Evolutionary conservation across 169 alveolate species (phyloP), one percentile per base, ranked within the genome.

Genomic region (Plasmodium cynomolgi): DNA sequence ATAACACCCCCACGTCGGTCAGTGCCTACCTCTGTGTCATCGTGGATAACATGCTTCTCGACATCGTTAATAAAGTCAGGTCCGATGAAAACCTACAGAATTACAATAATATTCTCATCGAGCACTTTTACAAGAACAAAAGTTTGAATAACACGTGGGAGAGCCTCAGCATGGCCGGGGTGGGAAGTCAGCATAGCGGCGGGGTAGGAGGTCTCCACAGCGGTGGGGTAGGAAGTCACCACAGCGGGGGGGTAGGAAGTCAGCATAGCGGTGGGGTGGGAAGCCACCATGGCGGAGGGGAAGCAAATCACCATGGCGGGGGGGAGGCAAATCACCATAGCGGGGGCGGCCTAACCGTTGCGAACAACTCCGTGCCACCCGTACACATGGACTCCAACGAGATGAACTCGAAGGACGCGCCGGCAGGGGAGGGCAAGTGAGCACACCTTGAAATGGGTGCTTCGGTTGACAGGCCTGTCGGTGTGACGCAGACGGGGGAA

Each of bases 1-100:
- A 90, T 90, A 90, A 90, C 74, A 90, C 94, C 6, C 94, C 94
- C 37, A 90, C 86, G 13, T 90, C 91, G 26, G 90, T 81, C 72
- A 90, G 94, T 68, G 41, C 94, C 9, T 90, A 90, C 47, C 74
- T 90, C 41, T 81, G 94, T 90, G 94, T 23, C 13, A 90, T 90
- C 72, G 94, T 81, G 71, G 94, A 90, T 41, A 71, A 68, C 39
- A 90, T 90, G 94, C 82, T 81, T 62, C 20, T 23, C 29, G 94
- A 90, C 31, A 90, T 90, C 20, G 91, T 90, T 6, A 62, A 80
- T 11, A 90, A 68, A 62, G 83, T 90, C 41, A 90, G 50, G 54
- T 47, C 37, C n/a, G 62, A 90, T 68, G 77, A 62, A 8, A 62
- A 39, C 17, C 37, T 90, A 68, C 94, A 90, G 54, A 79, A 90